A percentile compares a stretch with the other conserved stretches of the same genome.
Conservation (phyloP, 2,329 filamentous ascomycete species). For the Fusarium citri region DNA sequence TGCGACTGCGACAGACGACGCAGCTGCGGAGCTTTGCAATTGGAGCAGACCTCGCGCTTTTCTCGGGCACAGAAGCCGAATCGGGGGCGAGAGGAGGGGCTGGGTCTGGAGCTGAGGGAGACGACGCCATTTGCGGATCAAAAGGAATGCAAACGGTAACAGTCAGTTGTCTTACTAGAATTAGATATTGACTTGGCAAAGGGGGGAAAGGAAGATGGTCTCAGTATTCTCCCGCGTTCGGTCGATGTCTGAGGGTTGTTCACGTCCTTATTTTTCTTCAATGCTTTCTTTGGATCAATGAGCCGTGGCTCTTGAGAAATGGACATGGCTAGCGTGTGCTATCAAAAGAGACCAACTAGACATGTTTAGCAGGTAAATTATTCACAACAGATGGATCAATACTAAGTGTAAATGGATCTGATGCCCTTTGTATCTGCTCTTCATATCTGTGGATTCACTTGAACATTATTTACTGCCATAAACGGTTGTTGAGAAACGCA, state of each 20-base stretch:
- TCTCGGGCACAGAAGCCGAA: slow-evolving; percentile 40
- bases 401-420: accelerated
- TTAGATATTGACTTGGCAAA: not conserved
- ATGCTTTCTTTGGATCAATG: not conserved
- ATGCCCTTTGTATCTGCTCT: not conserved
- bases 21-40: slow-evolving; percentile 58
- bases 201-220: not conserved
- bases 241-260: not conserved
- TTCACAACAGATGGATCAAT: not conserved
- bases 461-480: not conserved
- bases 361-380: not conserved
- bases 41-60: slow-evolving; percentile 35
- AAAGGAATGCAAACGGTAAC: not conserved
- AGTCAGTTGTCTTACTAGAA: not conserved
- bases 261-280: not conserved
- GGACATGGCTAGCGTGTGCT: not conserved
- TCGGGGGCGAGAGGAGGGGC: slow-evolving; percentile 22
- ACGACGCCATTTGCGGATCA: slow-evolving; percentile 9
- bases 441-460: not conserved
- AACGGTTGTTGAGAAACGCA: not conserved
- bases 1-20: slow-evolving; percentile 63
- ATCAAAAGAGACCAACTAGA: not conserved
- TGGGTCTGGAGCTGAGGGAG: not conserved
- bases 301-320: not conserved
- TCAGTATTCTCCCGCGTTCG: not conserved